phyloP scores from a whole-genome alignment of 805 yeast species.

The Blastobotrys parvus region DNA sequence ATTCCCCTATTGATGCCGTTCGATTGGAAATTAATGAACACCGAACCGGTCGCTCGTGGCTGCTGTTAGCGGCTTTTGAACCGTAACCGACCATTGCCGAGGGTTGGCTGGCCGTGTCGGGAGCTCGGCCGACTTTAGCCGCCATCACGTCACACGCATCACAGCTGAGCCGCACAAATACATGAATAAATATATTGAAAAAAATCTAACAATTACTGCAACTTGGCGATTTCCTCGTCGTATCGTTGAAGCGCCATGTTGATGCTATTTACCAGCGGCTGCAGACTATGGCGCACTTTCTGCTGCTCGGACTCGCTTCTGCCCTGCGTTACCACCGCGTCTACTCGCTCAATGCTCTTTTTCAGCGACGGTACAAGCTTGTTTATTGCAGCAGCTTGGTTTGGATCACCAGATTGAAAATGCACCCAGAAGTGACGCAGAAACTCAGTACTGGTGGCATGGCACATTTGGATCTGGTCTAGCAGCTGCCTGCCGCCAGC shows the following conservation, averaged over 20 bases:
- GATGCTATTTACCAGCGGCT: constrained; percentile 39
- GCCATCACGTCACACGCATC: too few relatives aligned
- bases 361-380: constrained; percentile 41
- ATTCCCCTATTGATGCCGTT: too few relatives aligned
- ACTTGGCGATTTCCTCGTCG: too few relatives aligned
- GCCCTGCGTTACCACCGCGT: constrained; percentile 24
- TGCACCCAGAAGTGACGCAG: constrained; percentile 60
- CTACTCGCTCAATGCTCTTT: constrained; percentile 41
- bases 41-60: too few relatives aligned
- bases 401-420: constrained; percentile 27
- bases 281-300: constrained; percentile 23
- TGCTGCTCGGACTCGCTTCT: constrained; percentile 12
- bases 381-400: constrained; percentile 37
- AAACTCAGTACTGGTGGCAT: constrained; percentile 68
- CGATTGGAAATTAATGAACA: too few relatives aligned
- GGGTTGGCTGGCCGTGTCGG: too few relatives aligned
- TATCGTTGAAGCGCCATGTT: constrained; percentile 40
- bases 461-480: constrained; percentile 51
- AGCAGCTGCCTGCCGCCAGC: constrained; percentile 27
- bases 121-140: too few relatives aligned
- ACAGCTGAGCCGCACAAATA: too few relatives aligned
- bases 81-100: too few relatives aligned
- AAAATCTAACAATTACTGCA: too few relatives aligned
- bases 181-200: too few relatives aligned
- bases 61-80: too few relatives aligned